phyloP scores from a whole-genome alignment of 140 eudicot species.

The Cichorium intybus region DNA sequence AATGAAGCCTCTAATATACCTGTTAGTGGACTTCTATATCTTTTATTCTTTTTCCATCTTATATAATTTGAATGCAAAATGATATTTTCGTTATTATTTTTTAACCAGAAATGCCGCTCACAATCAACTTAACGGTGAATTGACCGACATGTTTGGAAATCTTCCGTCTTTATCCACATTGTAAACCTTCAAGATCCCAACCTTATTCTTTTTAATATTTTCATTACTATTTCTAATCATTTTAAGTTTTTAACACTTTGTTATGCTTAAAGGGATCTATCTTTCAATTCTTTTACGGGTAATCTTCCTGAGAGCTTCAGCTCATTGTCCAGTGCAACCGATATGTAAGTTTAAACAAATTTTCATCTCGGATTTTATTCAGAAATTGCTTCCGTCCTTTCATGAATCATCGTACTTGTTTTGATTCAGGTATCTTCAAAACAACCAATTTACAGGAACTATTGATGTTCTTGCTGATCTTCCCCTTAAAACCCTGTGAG shows the following conservation, averaged over 20 bases:
- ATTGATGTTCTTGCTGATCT: constrained; percentile 90
- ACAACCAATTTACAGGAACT: constrained; percentile 90
- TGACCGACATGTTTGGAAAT: constrained; percentile 51
- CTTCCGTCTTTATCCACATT: constrained; percentile 68
- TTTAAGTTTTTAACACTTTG: constrained; percentile 6
- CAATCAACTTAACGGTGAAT: constrained; percentile 68
- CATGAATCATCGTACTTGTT: constrained; percentile 3
- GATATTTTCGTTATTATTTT: background rate
- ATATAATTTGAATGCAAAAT: background rate
- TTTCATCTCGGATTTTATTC: background rate
- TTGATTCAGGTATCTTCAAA: constrained; percentile 82
- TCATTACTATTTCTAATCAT: background rate
- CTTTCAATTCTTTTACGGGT: constrained; percentile 65
- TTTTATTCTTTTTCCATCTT: background rate
- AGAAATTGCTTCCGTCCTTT: constrained; percentile 8
- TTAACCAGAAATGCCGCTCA: constrained; percentile 60
- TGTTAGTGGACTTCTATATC: constrained; percentile 41
- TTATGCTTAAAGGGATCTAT: constrained; percentile 74
- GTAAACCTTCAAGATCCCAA: constrained; percentile 39
- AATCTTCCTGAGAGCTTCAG: constrained; percentile 72
- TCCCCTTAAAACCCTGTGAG: constrained; percentile 86
- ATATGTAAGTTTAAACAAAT: constrained; percentile 52
- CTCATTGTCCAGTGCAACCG: constrained; percentile 48
- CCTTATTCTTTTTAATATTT: background rate
- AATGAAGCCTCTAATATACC: constrained; percentile 67